phyloP scores from a whole-genome alignment of 371 early-diverging fungal species.

The Rhizopus delemar region DNA sequence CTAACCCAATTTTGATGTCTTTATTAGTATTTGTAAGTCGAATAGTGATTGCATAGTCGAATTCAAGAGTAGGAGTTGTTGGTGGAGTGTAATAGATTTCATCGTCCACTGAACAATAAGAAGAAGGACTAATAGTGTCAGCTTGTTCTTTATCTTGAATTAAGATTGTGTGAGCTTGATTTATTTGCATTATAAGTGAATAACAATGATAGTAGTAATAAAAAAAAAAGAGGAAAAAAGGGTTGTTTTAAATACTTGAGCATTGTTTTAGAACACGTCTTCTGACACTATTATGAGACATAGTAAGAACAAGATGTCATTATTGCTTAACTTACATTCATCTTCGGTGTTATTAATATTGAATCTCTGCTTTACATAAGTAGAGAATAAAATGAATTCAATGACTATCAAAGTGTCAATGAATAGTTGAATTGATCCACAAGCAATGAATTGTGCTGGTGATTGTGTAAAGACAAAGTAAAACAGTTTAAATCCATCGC shows the following conservation, averaged over 20 bases:
- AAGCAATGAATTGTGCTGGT: constrained; percentile 66
- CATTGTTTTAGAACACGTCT: not conserved
- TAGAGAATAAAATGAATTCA: constrained; percentile 56
- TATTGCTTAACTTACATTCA: constrained; percentile 3
- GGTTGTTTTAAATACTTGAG: too few relatives aligned
- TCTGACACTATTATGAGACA: not conserved
- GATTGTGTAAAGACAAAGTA: constrained; percentile 58
- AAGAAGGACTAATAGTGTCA: not conserved
- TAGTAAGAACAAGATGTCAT: not conserved
- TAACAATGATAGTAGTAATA: too few relatives aligned
- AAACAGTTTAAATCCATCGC: constrained; percentile 67
- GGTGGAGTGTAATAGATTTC: not conserved
- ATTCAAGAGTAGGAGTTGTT: not conserved
- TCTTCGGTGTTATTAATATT: constrained; percentile 2
- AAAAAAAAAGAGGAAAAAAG: too few relatives aligned
- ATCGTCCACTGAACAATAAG: not conserved
- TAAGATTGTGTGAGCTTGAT: too few relatives aligned
- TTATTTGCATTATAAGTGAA: too few relatives aligned
- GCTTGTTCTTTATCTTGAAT: too few relatives aligned
- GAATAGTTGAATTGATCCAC: constrained; percentile 62
- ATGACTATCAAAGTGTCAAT: constrained; percentile 60
- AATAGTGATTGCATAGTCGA: constrained; percentile 9
- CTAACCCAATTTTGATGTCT: constrained; percentile 20
- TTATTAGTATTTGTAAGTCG: constrained; percentile 27
- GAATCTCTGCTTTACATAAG: constrained; percentile 18